phyloP scores from a whole-genome alignment of 345 rosid species.

The Psidium guajava region DNA sequence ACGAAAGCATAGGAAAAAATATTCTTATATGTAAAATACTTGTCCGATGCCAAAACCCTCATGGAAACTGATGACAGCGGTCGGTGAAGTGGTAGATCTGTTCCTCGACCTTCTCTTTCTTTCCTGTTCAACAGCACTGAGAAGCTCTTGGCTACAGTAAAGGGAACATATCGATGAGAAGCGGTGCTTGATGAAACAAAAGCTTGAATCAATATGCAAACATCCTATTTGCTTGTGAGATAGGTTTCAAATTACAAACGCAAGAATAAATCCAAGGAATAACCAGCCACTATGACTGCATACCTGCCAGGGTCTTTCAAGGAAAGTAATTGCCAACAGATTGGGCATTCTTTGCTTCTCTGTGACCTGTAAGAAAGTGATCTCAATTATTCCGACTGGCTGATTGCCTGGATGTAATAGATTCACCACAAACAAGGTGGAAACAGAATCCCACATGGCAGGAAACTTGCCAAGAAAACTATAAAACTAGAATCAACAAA shows the following conservation, averaged over 20 bases:
- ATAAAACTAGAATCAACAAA: neutral
- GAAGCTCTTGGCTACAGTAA: conserved; percentile 69
- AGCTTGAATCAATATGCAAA: neutral
- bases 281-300: neutral
- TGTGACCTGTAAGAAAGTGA: conserved; percentile 54
- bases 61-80: conserved; percentile 7
- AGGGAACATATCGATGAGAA: neutral
- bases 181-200: neutral
- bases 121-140: conserved; percentile 56
- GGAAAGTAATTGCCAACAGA: conserved; percentile 71
- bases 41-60: conserved; percentile 38
- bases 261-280: neutral
- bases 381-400: neutral
- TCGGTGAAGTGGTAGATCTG: conserved; percentile 16
- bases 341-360: conserved; percentile 93
- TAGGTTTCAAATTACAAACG: neutral
- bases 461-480: neutral
- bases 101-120: conserved; percentile 37
- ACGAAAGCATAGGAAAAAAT: neutral
- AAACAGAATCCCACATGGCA: neutral
- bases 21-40: conserved; percentile 24
- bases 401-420: neutral
- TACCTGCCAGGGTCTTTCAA: conserved; percentile 70
- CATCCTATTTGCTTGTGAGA: neutral
- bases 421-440: neutral